Percentiles rank a stretch among this genome's conserved stretches.
Conservation (phyloP, 345 rosid species). For the Eucalyptus sideroxylon region DNA sequence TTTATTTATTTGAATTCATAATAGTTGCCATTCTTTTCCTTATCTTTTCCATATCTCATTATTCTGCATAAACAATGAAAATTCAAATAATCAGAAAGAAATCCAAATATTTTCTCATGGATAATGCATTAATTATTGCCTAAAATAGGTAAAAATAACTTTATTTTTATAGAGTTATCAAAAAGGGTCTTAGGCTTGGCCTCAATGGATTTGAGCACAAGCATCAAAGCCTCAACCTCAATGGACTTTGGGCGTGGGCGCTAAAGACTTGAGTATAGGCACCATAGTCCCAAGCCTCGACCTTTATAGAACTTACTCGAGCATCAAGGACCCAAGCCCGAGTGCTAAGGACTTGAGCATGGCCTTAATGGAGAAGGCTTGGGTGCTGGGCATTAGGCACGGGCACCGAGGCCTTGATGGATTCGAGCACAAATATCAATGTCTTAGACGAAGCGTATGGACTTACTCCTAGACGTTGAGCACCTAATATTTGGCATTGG, state of each 20-base stretch:
- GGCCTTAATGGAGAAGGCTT: background rate
- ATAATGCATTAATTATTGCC: no score
- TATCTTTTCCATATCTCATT: no score
- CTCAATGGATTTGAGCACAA: fast-evolving
- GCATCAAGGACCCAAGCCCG: fast-evolving
- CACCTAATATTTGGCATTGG: background rate
- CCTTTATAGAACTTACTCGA: background rate
- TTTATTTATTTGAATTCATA: no score
- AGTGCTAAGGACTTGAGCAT: background rate
- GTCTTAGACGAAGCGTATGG: background rate
- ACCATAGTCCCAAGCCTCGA: fast-evolving
- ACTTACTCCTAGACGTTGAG: background rate
- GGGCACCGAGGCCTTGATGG: background rate
- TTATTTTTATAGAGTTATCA: no score
- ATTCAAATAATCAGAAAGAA: no score
- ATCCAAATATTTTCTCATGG: no score
- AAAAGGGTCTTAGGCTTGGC: background rate
- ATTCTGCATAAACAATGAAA: no score
- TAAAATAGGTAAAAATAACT: no score
- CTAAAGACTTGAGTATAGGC: background rate
- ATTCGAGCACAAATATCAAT: fast-evolving
- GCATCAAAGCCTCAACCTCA: fast-evolving
- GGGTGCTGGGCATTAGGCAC: background rate
- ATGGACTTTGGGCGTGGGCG: background rate
- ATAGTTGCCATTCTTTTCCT: no score